Conservation (phyloP, 306 rosid genomes). For the Lathyrus oleraceus region DNA sequence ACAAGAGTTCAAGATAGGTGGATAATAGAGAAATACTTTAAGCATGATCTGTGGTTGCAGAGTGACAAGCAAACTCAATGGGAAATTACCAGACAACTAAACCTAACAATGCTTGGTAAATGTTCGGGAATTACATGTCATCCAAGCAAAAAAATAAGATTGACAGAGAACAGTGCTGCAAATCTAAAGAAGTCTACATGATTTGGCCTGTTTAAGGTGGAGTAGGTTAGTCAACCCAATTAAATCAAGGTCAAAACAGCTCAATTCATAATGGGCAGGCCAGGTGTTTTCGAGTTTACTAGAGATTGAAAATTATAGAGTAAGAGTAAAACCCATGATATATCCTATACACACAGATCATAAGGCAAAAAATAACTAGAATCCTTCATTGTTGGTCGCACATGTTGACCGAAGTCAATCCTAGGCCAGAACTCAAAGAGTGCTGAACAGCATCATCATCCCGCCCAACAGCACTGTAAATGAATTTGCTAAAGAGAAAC, state of each 20-base stretch:
- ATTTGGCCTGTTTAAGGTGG: neutral
- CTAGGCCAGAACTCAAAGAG: slow-evolving; percentile 9
- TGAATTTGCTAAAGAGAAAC: slow-evolving; percentile 19
- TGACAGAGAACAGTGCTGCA: neutral
- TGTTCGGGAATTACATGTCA: neutral
- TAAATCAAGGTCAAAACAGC: slow-evolving; percentile 1
- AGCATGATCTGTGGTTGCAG: neutral
- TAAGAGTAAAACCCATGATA: slow-evolving; percentile 11
- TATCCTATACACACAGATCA: neutral
- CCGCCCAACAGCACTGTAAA: neutral
- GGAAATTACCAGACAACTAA: neutral
- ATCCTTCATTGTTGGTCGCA: neutral
- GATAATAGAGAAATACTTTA: neutral
- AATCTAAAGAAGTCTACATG: slow-evolving; percentile 10
- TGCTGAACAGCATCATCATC: neutral
- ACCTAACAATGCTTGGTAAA: neutral
- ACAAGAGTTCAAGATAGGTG: neutral
- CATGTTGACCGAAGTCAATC: neutral
- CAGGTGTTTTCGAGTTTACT: neutral
- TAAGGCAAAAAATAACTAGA: neutral
- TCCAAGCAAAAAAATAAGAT: too few relatives aligned
- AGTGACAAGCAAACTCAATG: slow-evolving; percentile 3
- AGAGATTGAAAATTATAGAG: slow-evolving; percentile 1
- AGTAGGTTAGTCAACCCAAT: slow-evolving; percentile 1
- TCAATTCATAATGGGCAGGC: neutral